A percentile compares a stretch with the other conserved stretches of the same genome.
phyloP scores from a whole-genome alignment of 345 rosid genomes.

The Eucalyptus victrix region DNA sequence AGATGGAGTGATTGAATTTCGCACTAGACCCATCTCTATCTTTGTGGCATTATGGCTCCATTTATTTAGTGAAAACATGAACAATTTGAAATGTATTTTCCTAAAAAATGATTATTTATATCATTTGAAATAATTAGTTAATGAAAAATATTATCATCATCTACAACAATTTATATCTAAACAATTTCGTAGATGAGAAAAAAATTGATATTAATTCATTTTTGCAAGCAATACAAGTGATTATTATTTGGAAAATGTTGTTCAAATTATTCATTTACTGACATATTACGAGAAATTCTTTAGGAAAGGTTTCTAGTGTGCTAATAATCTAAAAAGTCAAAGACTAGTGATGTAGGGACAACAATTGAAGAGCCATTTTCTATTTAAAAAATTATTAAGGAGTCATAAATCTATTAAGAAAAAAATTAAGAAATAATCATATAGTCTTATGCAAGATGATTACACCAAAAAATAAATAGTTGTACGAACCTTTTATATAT shows the following conservation, averaged over 20 bases:
- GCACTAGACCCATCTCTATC: not conserved
- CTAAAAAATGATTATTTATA: no score
- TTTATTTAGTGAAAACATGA: no score
- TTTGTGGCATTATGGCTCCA: not conserved
- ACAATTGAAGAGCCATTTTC: not conserved
- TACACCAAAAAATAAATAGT: not conserved
- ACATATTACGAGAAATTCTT: not conserved
- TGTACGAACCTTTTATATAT: not conserved
- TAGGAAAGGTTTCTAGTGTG: not conserved
- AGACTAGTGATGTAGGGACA: not conserved
- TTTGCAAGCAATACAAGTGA: no score
- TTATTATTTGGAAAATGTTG: no score
- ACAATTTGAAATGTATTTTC: no score
- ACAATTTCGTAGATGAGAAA: accelerated
- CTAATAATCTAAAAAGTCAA: not conserved
- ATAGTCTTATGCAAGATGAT: not conserved
- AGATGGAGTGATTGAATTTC: not conserved
- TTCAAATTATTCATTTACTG: no score
- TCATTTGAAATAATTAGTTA: no score
- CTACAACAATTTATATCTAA: no score
- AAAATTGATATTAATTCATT: no score
- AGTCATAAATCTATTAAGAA: not conserved
- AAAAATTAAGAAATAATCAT: not conserved
- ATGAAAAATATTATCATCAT: no score
- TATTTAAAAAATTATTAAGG: not conserved